Base-by-base conservation (phyloP, 352 stramenopile species). In the Phytophthora cryptogea region DNA sequence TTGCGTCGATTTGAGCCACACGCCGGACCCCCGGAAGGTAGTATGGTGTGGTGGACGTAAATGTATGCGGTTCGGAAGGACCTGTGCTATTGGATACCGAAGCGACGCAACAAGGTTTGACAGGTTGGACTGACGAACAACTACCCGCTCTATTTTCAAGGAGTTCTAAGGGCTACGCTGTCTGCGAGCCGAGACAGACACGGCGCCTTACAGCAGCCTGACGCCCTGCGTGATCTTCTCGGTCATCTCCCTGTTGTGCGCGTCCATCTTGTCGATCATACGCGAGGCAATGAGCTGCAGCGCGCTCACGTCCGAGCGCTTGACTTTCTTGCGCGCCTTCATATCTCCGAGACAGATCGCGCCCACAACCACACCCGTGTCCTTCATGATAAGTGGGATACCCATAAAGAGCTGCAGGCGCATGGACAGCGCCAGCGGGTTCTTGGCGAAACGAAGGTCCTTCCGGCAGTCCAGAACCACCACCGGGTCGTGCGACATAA, bases 381-480 rank as follows among this genome's bases (percentile, higher is more conserved):
- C 83, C 39, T 83, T 87, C 13, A 79, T 76, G 49, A 86, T 65
- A 42, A 95, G 70, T 14, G 86, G 86, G 8, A 95, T 47, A 10
- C 75, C 80, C 35, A 93, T 72, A 68, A 92, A 92, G 60, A 93
- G 90, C 31, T 85, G 83, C 46, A 95, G 84, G 28, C 86, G 70
- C 51, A 90, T 72, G 11, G 80, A 75, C 16, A 77, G 70, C 23
- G 89, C 83, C 20, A 95, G 54, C 40, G 84, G 86, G 63, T 93
- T 95, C 58, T 81, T 85, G 23, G 74, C 77, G 50, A 91, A 92
- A 16, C 83, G 82, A 46, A 88, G 74, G 66, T 95, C 86, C n/a
- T 76, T 74, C 14, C 81, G 74, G 17, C 71, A 80, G 63, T 92
- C 83, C n/a, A 93, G 70, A 30, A 95, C 63, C 45, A 93, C 74